Percentiles rank a stretch among this genome's conserved stretches.
Conservation (phyloP, 225 moss, liverwort and hornwort species). For the Lunularia cruciata region DNA sequence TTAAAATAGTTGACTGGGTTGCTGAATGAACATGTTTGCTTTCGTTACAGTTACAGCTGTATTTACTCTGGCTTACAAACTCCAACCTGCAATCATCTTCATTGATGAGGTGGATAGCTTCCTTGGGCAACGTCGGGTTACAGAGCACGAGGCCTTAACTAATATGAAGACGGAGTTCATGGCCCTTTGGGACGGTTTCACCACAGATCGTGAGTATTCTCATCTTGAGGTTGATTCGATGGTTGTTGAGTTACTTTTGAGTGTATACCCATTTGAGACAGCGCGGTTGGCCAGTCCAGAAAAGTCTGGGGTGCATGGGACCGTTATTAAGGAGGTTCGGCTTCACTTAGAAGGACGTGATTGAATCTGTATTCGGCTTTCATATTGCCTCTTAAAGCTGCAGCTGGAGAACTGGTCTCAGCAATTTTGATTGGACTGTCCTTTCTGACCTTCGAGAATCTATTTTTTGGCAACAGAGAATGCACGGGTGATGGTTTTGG, state of each 20-base stretch:
- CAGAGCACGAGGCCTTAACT: constrained; percentile 57
- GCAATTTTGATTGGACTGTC: background rate
- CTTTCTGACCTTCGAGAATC: background rate
- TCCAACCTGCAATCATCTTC: constrained; percentile 57
- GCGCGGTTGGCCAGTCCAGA: no score
- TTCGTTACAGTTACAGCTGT: constrained; percentile 50
- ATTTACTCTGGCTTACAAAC: constrained; percentile 56
- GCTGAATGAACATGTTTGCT: background rate
- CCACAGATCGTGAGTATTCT: constrained; percentile 52
- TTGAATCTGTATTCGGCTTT: no score
- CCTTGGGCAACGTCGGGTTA: constrained; percentile 50
- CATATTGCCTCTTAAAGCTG: no score
- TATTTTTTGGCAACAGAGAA: constrained; percentile 32
- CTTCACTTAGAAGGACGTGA: no score
- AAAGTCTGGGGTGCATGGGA: no score
- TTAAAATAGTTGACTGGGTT: no score
- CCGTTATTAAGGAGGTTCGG: no score
- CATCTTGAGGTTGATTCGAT: background rate
- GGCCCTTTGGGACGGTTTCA: constrained; percentile 60
- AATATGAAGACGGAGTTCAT: constrained; percentile 66
- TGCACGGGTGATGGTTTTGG: constrained; percentile 57
- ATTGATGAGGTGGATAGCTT: constrained; percentile 63
- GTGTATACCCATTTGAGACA: no score
- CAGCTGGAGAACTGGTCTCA: no score
- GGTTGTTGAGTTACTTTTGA: background rate